These are phyloP conservation scores for Fusarium hainanense DNA, from an alignment of 2,329 filamentous ascomycete species.

Conservation along the genomic window DNA sequence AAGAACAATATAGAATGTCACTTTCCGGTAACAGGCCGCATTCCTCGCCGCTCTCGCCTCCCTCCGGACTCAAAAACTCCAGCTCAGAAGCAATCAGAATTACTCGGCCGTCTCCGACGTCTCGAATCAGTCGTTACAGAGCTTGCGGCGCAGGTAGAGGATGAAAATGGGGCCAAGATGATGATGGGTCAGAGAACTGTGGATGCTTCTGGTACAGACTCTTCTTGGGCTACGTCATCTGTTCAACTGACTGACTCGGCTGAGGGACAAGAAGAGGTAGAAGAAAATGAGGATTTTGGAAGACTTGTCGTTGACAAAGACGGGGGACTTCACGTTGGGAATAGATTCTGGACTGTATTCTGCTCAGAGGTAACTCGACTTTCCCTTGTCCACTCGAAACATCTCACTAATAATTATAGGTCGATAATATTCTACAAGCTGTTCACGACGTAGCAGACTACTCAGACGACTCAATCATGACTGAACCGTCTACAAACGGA, in stretches of 20 bases:
- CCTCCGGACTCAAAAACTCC: slow-evolving; percentile 33
- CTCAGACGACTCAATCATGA: slow-evolving; percentile 1
- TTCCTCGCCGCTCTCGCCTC: slow-evolving; percentile 43
- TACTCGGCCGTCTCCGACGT: slow-evolving; percentile 45
- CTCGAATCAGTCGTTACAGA: slow-evolving; percentile 49
- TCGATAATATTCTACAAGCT: slow-evolving; percentile 48
- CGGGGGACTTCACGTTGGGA: slow-evolving; percentile 45
- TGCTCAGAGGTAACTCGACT: slow-evolving; percentile 42
- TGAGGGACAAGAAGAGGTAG: slow-evolving; percentile 46
- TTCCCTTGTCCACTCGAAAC: rapidly evolving
- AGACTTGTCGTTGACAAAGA: slow-evolving; percentile 43
- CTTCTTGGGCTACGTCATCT: slow-evolving; percentile 7
- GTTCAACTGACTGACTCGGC: slow-evolving; percentile 8
- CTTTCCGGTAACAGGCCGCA: slow-evolving; percentile 48
- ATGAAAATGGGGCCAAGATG: slow-evolving; percentile 31
- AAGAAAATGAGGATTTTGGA: slow-evolving; percentile 48
- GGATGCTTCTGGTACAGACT: slow-evolving; percentile 17
- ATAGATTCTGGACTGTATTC: slow-evolving; percentile 50
- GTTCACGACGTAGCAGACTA: slow-evolving; percentile 44
- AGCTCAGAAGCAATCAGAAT: slow-evolving; percentile 47
- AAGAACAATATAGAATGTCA: slow-evolving; percentile 46
- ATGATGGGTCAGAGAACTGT: slow-evolving; percentile 15
- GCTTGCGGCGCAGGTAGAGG: slow-evolving; percentile 47
- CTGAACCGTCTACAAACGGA: neutral
- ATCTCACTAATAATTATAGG: slow-evolving; percentile 27